phyloP scores from a whole-genome alignment of 805 yeast genomes.

The Candida tibetensis region DNA sequence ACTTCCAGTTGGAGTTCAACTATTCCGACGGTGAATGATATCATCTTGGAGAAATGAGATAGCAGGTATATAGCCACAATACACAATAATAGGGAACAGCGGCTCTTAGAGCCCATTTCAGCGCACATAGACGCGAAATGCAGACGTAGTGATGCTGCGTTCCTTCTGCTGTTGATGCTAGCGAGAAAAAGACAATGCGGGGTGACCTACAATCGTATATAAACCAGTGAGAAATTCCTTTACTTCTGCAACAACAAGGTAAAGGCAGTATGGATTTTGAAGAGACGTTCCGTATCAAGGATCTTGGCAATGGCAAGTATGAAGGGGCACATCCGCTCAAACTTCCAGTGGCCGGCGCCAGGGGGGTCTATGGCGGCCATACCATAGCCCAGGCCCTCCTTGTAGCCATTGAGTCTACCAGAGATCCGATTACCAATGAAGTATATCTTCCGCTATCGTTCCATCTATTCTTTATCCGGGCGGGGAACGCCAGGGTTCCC shows the following conservation, averaged over 20 bases:
- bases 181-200: too few species aligned
- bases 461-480: constrained; percentile 59
- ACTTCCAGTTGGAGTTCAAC: constrained; percentile 4
- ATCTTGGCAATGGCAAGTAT: constrained; percentile 25
- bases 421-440: constrained; percentile 12
- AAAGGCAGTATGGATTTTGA: constrained; percentile 29
- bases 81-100: too few species aligned
- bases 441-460: constrained; percentile 52
- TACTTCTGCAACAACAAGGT: too few species aligned
- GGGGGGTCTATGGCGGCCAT: constrained; percentile 73
- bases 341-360: constrained; percentile 44
- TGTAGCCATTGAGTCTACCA: constrained; percentile 53
- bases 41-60: too few species aligned
- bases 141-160: too few species aligned
- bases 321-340: constrained; percentile 33
- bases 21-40: neutral
- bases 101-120: too few species aligned
- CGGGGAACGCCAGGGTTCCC: constrained; percentile 47
- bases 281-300: constrained; percentile 29
- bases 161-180: too few species aligned
- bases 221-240: too few species aligned
- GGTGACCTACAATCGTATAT: too few species aligned
- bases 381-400: constrained; percentile 61
- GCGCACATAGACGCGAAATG: too few species aligned
- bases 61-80: too few species aligned